A percentile compares a stretch with the other conserved stretches of the same genome.
These are phyloP conservation scores for Neoboletus subvelutipes DNA, from an alignment of 768 basidiomycete genomes.

Conservation along the genomic window DNA sequence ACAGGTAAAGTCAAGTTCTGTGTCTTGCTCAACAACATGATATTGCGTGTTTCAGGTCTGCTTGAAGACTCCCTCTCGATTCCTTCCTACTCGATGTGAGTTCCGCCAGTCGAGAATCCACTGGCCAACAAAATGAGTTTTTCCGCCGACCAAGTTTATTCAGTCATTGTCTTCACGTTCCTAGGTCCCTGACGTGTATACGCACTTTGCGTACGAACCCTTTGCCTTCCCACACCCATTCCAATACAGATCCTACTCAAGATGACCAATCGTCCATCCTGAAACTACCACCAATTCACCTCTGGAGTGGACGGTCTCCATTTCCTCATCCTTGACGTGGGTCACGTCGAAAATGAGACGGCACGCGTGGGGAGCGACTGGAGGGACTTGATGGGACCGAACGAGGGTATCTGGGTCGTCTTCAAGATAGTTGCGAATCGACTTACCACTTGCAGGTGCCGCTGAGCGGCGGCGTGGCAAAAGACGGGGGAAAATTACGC, in stretches of 20 bases:
- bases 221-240: background rate
- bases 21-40: background rate
- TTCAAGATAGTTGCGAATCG: no score
- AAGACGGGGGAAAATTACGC: no score
- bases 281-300: background rate
- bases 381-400: background rate
- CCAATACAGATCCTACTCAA: background rate
- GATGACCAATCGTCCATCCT: background rate
- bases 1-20: no score
- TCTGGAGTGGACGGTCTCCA: background rate
- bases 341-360: background rate
- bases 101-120: background rate
- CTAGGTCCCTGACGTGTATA: background rate
- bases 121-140: background rate
- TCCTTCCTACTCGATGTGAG: background rate
- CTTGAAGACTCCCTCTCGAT: background rate
- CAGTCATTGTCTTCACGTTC: background rate
- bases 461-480: no score
- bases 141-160: background rate
- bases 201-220: background rate
- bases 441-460: no score
- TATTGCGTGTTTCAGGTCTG: background rate
- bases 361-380: background rate
- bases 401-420: background rate
- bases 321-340: background rate